phyloP scores from a whole-genome alignment of 2,329 filamentous ascomycete genomes.

The Claviceps lovelessii region DNA sequence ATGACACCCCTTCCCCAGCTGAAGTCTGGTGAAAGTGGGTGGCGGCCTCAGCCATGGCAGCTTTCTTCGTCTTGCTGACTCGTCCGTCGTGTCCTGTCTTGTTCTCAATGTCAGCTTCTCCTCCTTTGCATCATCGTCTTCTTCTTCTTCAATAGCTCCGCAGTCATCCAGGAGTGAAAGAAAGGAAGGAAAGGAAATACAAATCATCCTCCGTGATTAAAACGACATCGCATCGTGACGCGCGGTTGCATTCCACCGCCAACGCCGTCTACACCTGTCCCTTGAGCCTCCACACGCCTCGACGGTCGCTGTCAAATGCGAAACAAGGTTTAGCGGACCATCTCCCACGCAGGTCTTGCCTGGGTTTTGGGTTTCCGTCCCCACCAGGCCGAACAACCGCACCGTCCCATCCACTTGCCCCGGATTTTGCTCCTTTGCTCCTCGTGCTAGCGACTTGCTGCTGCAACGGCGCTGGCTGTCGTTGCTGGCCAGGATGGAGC shows the following conservation, averaged over 20 bases:
- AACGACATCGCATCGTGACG: not conserved
- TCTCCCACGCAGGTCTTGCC: not conserved
- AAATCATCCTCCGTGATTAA: not conserved
- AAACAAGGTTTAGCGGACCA: not conserved
- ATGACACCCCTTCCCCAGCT: not conserved
- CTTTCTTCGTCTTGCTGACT: not conserved
- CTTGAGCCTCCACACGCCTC: not conserved
- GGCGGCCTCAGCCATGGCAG: not conserved
- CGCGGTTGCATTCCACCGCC: not conserved
- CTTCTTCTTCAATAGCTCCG: not conserved
- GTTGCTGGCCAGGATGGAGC: slow-evolving; percentile 4
- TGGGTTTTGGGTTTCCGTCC: not conserved
- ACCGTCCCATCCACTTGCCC: not conserved
- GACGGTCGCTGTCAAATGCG: not conserved
- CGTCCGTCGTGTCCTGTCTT: not conserved
- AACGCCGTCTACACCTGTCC: not conserved
- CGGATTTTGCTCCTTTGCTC: not conserved
- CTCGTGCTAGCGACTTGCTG: not conserved
- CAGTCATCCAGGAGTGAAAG: not conserved
- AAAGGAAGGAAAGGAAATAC: not conserved
- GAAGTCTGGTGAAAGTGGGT: not conserved
- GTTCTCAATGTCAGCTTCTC: not conserved
- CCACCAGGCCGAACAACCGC: not conserved
- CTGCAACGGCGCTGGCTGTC: not conserved
- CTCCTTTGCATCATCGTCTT: not conserved